phyloP scores from a whole-genome alignment of 2,329 filamentous ascomycete species.

The Claviceps spartinae region DNA sequence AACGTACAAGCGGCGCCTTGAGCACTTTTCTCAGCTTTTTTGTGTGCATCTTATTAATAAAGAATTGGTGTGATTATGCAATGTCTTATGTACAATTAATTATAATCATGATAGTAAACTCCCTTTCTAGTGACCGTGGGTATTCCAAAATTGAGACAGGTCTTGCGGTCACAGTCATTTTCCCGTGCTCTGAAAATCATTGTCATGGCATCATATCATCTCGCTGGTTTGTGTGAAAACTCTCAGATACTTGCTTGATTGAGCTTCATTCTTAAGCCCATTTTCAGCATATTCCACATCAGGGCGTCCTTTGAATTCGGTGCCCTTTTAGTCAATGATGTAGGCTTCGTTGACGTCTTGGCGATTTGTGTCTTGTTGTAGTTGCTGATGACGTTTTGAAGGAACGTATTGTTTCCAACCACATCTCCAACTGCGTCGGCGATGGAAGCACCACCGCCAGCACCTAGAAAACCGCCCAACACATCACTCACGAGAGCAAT shows the following conservation, averaged over 20 bases:
- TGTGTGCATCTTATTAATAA: background rate
- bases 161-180: background rate
- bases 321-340: background rate
- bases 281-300: conserved; percentile 7
- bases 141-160: background rate
- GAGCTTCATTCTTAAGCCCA: conserved; percentile 5
- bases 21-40: background rate
- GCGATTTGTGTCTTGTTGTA: conserved; percentile 15
- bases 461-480: conserved; percentile 20
- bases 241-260: background rate
- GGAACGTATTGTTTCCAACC: conserved; percentile 25
- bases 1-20: no score
- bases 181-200: background rate
- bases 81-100: background rate
- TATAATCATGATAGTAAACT: background rate
- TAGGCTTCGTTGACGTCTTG: background rate
- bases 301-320: conserved; percentile 3
- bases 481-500: conserved; percentile 25
- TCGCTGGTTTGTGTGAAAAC: background rate
- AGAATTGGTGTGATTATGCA: background rate
- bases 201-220: background rate
- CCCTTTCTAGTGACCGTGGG: background rate
- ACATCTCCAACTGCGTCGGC: conserved; percentile 22
- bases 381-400: conserved; percentile 22
- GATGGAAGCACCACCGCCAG: conserved; percentile 14